Conservation (phyloP, 2,329 filamentous ascomycete species). For the Decorospora gaudefroyi region DNA sequence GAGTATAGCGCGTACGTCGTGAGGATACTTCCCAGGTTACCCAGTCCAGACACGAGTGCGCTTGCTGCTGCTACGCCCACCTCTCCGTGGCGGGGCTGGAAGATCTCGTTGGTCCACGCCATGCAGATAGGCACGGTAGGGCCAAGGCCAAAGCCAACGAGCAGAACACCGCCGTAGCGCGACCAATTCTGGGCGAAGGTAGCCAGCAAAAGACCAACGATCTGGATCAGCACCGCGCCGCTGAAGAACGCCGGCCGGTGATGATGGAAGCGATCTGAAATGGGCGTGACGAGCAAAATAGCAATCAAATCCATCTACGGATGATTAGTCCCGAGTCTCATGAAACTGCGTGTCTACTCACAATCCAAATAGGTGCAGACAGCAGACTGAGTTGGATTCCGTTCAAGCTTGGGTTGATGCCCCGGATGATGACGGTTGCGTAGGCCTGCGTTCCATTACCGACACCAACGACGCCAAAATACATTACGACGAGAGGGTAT, state of each 20-base stretch:
- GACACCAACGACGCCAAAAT: slow-evolving; percentile 91
- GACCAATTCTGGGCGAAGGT: slow-evolving; percentile 83
- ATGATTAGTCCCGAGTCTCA: slow-evolving; percentile 12
- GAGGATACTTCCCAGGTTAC: slow-evolving; percentile 82
- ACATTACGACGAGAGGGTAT: slow-evolving; percentile 87
- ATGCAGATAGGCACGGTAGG: slow-evolving; percentile 92
- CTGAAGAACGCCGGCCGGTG: slow-evolving; percentile 82
- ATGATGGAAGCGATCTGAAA: slow-evolving; percentile 84
- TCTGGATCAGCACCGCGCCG: slow-evolving; percentile 74
- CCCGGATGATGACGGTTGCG: slow-evolving; percentile 80
- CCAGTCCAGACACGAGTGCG: slow-evolving; percentile 82
- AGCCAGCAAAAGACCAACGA: slow-evolving; percentile 76
- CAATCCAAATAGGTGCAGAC: slow-evolving; percentile 90
- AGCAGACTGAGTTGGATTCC: slow-evolving; percentile 78
- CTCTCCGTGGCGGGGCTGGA: slow-evolving; percentile 86
- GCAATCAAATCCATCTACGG: slow-evolving; percentile 80
- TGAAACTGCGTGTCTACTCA: slow-evolving; percentile 51
- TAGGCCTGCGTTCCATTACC: slow-evolving; percentile 90
- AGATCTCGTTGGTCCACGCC: slow-evolving; percentile 91
- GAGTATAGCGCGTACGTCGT: slow-evolving; percentile 90
- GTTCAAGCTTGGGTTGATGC: slow-evolving; percentile 73
- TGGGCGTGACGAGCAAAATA: slow-evolving; percentile 80
- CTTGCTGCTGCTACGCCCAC: slow-evolving; percentile 86
- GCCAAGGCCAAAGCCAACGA: slow-evolving; percentile 87
- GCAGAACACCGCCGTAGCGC: slow-evolving; percentile 83